Base-by-base conservation (phyloP, 352 stramenopile species). In the Phytophthora europaea region DNA sequence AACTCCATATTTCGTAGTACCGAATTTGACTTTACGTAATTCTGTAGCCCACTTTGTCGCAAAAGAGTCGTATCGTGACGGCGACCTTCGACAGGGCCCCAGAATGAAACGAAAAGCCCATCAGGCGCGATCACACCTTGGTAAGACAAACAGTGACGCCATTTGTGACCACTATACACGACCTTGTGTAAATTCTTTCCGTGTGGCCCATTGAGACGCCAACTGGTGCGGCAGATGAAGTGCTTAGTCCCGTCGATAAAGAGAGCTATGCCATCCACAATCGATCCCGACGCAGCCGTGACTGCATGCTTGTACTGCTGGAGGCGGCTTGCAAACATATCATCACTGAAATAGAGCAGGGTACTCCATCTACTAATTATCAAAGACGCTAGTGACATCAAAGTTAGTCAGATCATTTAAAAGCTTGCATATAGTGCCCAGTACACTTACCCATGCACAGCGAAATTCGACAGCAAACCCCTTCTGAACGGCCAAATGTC, bases 151-250 rank as follows among this genome's bases (percentile, higher is more conserved):
- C 33, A 60, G n/a, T 48, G 54, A 33, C 54, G 31, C 8, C 33
- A 3, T 31, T 60, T 60, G n/a, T 31, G 18, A 22, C 38, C n/a
- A 22, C 34, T 52, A 6, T 52, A 53, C 56, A 36, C 36, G 20
- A 52, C 22, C 15, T 18, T 62, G 40, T 47, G 54, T 13, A 62
- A 26, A 16, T 52, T 62, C 13, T 38, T 22, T 16, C 38, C 55
- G 16, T 2, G 56, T 0, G 22, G 36, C 8, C 4, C 36, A 12
- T 62, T 34, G 7, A 6, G 36, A 7, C 20, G 22, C 4, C 36
- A 10, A 4, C 38, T 62, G 38, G 56, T n/a, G 40, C 20, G 56
- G 48, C 56, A 62, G 28, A 62, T 62, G 22, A 62, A 62, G 38
- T 62, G 56, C n/a, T 62, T 53, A 3, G 56, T 62, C 2, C 6